A percentile compares a stretch with the other conserved stretches of the same genome.
phyloP scores from a whole-genome alignment of 345 rosid genomes.

The Citrus glauca region DNA sequence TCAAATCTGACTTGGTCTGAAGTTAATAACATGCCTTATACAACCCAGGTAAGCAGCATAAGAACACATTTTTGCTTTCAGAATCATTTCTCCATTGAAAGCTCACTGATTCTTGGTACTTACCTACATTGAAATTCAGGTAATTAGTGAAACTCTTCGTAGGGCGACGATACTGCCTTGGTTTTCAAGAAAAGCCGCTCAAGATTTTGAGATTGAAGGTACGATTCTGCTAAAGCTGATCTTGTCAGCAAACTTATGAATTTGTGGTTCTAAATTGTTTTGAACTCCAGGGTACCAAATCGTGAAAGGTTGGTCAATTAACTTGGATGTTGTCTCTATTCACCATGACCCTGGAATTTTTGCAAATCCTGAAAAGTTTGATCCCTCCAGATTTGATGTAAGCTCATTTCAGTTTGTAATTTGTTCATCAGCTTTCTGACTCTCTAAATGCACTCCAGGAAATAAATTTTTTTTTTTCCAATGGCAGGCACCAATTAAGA shows the following conservation, averaged over 20 bases:
- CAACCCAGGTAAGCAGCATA: slow-evolving; percentile 38
- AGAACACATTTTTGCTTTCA: background rate
- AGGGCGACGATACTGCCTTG: slow-evolving; percentile 60
- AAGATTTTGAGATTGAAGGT: slow-evolving; percentile 62
- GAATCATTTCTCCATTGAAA: background rate
- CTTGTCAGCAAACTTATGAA: background rate
- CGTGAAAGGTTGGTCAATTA: slow-evolving; percentile 59
- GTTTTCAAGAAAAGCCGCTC: slow-evolving; percentile 66
- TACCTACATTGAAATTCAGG: slow-evolving; percentile 26
- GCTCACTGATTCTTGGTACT: background rate
- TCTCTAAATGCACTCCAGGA: background rate
- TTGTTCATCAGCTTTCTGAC: background rate
- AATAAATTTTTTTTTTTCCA: background rate
- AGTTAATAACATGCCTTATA: slow-evolving; percentile 58
- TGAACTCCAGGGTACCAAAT: slow-evolving; percentile 41
- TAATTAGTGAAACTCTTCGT: slow-evolving; percentile 54
- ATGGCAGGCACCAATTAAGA: slow-evolving; percentile 39
- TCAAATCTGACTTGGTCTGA: slow-evolving; percentile 46
- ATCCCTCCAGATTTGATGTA: slow-evolving; percentile 58
- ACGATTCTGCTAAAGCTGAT: background rate
- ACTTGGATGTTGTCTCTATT: slow-evolving; percentile 68
- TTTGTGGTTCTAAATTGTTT: background rate
- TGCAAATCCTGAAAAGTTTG: slow-evolving; percentile 42
- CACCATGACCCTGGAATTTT: slow-evolving; percentile 53
- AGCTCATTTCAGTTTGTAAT: background rate